Base-by-base conservation (phyloP, 345 rosid species). In the Hypericum androsaemum region DNA sequence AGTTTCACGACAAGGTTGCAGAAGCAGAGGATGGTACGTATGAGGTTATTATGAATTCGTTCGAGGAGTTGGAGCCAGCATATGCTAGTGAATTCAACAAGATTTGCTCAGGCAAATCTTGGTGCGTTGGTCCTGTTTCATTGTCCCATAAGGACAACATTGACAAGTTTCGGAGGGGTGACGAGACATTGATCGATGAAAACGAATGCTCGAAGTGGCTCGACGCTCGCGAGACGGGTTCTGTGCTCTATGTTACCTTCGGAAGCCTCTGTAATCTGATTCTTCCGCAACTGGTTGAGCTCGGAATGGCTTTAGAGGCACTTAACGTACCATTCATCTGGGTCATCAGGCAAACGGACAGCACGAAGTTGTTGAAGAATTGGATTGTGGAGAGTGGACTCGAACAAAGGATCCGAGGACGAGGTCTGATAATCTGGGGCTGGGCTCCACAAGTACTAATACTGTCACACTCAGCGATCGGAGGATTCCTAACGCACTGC, bases 361-460 rank as follows among this genome's bases (percentile, higher is more conserved):
- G 8, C n/a, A 52, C 37, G 5, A 17, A 32, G 12, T 64, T 50
- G 2, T 14, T 64, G 8, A 61, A 57, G 6, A 8, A 48, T 7
- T 67, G 72, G 69, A 14, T 64, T 14, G n/a, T 8, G 15, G 58
- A 57, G 14, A 16, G 54, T 3, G 35, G 43, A 8, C 62, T 44
- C 35, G 70, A 67, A 38, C 64, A 56, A 36, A 56, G 62, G 64
- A 43, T 57, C n/a, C 11, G 50, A 45, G 67, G 57, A 1, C 49
- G 72, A 35, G 73, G 73, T 7, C 16, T 67, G 6, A 1, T 72
- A 44, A 44, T 72, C 3, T 35, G 55, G 10, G 73, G 77, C 0
- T 72, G 77, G 77, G 72, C 70, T 8, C 76, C 76, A 3, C 76
- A 72, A 49, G 52, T 72, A 11, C 11, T 63, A 40, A 64, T 72